Conservation (phyloP, 768 basidiomycete species). For the Boletus tylopilopsis region DNA sequence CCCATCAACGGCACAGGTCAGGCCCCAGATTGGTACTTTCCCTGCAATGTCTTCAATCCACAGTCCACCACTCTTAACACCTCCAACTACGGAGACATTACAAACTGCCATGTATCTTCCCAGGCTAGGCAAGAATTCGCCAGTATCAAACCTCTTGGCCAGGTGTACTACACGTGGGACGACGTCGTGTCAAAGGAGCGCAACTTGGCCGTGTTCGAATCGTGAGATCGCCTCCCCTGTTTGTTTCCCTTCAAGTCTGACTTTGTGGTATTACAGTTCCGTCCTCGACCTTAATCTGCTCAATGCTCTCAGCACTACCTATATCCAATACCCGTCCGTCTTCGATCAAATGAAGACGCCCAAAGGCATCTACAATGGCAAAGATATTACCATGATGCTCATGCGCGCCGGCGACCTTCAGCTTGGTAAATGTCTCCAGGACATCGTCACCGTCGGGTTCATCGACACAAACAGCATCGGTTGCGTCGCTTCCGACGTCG, state of each 20-base stretch:
- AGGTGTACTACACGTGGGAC: slow-evolving; percentile 94
- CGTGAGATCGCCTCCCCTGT: slow-evolving; percentile 49
- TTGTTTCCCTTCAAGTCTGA: slow-evolving; percentile 2
- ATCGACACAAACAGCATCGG: slow-evolving; percentile 94
- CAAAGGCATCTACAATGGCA: slow-evolving; percentile 72
- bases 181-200: slow-evolving; percentile 64
- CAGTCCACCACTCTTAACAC: slow-evolving; percentile 68
- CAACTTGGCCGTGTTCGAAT: slow-evolving; percentile 92
- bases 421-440: slow-evolving; percentile 79
- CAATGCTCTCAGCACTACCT: slow-evolving; percentile 74
- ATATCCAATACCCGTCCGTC: slow-evolving; percentile 78
- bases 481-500: slow-evolving; percentile 92
- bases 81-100: slow-evolving; percentile 60
- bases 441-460: slow-evolving; percentile 85
- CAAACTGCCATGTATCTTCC: slow-evolving; percentile 69
- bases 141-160: slow-evolving; percentile 57
- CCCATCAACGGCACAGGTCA: slow-evolving; percentile 62
- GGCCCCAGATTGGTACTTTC: slow-evolving; percentile 91
- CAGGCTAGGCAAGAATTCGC: slow-evolving; percentile 51
- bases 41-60: slow-evolving; percentile 83
- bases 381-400: slow-evolving; percentile 86
- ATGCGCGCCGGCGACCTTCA: slow-evolving; percentile 64
- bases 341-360: slow-evolving; percentile 74
- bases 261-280: slow-evolving; percentile 40
- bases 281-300: slow-evolving; percentile 90